Evolutionary conservation across 495 filamentous ascomycete genomes (phyloP).

Genomic region (Cladorrhinum samala): DNA sequence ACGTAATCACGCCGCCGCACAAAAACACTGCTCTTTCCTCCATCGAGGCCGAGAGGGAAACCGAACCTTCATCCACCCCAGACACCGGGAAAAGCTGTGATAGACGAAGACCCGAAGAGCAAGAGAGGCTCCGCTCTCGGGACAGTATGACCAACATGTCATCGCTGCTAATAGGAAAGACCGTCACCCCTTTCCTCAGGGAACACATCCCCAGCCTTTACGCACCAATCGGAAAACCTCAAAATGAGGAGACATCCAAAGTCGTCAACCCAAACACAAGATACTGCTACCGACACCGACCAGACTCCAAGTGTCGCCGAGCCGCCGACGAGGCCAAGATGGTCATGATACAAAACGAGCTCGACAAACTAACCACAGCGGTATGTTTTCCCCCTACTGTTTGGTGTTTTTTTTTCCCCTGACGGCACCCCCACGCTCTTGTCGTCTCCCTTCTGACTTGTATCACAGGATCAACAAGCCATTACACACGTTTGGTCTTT

Average conservation of each 20-base stretch:
- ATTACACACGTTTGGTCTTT: slow-evolving; percentile 96
- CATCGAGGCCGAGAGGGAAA: slow-evolving; percentile 1
- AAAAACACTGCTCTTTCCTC: slow-evolving; percentile 8
- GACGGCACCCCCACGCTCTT: no score
- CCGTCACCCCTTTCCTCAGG: slow-evolving; percentile 73
- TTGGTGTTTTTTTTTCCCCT: background rate
- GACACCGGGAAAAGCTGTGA: slow-evolving; percentile 32
- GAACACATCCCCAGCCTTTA: slow-evolving; percentile 83
- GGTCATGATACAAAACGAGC: slow-evolving; percentile 83
- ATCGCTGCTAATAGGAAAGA: slow-evolving; percentile 44
- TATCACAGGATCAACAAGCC: slow-evolving; percentile 58
- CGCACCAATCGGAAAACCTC: slow-evolving; percentile 54
- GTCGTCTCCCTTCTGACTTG: background rate
- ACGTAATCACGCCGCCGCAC: slow-evolving; percentile 3
- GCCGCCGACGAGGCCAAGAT: slow-evolving; percentile 93
- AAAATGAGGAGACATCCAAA: slow-evolving; percentile 33
- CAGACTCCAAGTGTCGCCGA: slow-evolving; percentile 86
- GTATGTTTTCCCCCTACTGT: slow-evolving; percentile 24
- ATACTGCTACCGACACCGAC: slow-evolving; percentile 93
- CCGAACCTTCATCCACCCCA: background rate
- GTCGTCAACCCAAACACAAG: slow-evolving; percentile 66
- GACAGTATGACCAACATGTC: slow-evolving; percentile 40
- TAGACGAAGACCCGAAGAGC: slow-evolving; percentile 36
- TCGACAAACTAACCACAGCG: slow-evolving; percentile 70
- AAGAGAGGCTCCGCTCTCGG: slow-evolving; percentile 25